Evolutionary conservation across 2,329 filamentous ascomycete species (phyloP), one percentile per base, ranked within the genome.

Genomic region (Pseudopyricularia javanii): DNA sequence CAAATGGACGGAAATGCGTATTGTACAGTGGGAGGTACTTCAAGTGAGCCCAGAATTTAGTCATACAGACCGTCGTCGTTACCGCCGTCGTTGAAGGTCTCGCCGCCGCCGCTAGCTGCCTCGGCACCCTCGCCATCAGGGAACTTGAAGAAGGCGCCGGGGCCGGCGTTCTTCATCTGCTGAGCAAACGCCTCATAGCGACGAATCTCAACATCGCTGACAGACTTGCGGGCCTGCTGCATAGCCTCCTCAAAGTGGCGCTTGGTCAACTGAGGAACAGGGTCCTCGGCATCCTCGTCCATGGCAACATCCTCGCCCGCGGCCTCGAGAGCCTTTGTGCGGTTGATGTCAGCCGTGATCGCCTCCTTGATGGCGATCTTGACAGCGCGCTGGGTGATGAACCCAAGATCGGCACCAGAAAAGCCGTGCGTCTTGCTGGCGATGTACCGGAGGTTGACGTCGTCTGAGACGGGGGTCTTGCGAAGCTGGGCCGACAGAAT

Each of bases 281-380:
- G 90, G 64, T 98, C 93, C 68, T 97, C 91, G 47, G 70, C 80
- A 48, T 88, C 86, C 59, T 93, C 88, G 47, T 88, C 86, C 82
- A 94, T 91, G 62, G 88, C 85, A 58, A 83, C 75, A 62, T 87
- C 86, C 63, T 89, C 86, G 56, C 87, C 88, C 60, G 85, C 78
- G 57, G 86, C 91, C 74, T 95, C 91, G 54, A 87, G 89, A 63
- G 86, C 85, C 82, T 95, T 95, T 65, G 79, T 77, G 61, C 88
- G 87, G 73, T 95, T 88, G 61, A 98, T 97, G 57, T 97, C 91
- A 48, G 79, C 67, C 17, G 83, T 76, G 63, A 98, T 98, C 30
- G 91, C 84, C 75, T 98, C 85, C 81, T 98, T 98, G 76, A 98
- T 98, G 62, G 93, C 93, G 65, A 97, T 85, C 83, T 98, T 98